A percentile compares a stretch with the other conserved stretches of the same genome.
These are phyloP conservation scores for Wakefieldia striispora DNA, from an alignment of 768 basidiomycete species.

Conservation along the genomic window DNA sequence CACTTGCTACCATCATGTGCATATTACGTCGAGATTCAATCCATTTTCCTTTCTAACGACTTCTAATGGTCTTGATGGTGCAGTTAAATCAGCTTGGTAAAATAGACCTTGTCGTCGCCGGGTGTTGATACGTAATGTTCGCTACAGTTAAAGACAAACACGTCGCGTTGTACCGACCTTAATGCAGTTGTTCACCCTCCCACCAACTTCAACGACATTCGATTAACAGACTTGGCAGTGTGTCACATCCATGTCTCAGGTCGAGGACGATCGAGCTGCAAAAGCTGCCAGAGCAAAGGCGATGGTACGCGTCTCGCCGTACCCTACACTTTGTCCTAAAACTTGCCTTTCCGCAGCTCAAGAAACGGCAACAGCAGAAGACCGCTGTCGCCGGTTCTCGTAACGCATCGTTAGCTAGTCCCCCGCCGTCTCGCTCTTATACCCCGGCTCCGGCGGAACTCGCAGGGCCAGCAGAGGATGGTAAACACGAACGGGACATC, in stretches of 20 bases:
- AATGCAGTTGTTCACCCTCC: constrained; percentile 2
- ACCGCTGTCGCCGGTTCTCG: constrained; percentile 36
- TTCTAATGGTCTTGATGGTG: not conserved
- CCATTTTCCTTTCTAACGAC: constrained; percentile 22
- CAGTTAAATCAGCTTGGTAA: too few species aligned
- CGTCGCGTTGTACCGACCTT: not conserved
- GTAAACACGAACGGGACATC: constrained; percentile 46
- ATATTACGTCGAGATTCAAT: constrained; percentile 43
- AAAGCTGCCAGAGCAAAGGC: constrained; percentile 85
- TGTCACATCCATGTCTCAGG: constrained; percentile 31
- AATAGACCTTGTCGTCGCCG: too few species aligned
- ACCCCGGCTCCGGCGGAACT: constrained; percentile 51
- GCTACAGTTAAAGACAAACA: not conserved
- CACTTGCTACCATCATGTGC: constrained; percentile 42
- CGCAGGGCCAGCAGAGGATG: constrained; percentile 34
- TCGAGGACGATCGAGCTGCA: constrained; percentile 74
- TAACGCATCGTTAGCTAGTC: constrained; percentile 37
- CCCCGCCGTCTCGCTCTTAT: constrained; percentile 47
- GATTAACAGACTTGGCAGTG: constrained; percentile 1
- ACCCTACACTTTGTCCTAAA: not conserved
- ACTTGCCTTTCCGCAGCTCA: constrained; percentile 48
- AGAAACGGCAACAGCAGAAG: constrained; percentile 79
- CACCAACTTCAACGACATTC: not conserved
- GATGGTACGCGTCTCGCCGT: constrained; percentile 48
- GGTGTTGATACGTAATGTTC: too few species aligned